Evolutionary conservation across 176 grass and related monocot genomes (phyloP).

Genomic region (Lolium perenne): DNA sequence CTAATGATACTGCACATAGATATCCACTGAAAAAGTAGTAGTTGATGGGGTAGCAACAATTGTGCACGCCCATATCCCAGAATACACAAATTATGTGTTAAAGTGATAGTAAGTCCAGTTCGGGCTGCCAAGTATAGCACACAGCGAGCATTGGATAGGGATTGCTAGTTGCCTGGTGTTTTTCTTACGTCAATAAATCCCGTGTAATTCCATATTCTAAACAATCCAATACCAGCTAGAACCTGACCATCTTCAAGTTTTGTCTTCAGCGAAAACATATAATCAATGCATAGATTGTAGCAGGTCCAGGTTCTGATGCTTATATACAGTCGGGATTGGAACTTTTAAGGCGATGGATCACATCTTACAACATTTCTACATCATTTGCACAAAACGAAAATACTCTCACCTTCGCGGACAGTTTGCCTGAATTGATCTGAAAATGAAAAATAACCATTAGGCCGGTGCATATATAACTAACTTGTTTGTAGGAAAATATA

Average conservation of each 20-base stretch:
- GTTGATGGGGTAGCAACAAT: background rate
- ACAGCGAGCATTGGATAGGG: background rate
- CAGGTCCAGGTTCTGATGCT: background rate
- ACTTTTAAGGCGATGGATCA: background rate
- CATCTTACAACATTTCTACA: background rate
- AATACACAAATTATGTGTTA: background rate
- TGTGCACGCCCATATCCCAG: background rate
- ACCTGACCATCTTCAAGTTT: background rate
- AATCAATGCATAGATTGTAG: slow-evolving; percentile 12
- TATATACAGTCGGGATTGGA: background rate
- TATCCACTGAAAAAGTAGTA: background rate
- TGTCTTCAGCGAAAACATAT: background rate
- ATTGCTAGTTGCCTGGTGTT: background rate
- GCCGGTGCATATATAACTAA: background rate
- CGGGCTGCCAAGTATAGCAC: background rate
- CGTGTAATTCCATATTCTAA: background rate
- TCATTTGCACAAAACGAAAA: background rate
- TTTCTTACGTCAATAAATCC: background rate
- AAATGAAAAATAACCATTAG: slow-evolving; percentile 41
- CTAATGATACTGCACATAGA: background rate
- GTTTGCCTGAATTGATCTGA: slow-evolving; percentile 58
- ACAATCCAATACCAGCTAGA: background rate
- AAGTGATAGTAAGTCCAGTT: background rate
- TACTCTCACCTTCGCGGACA: slow-evolving; percentile 60
- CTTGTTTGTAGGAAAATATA: background rate